Base-by-base conservation (phyloP, 768 basidiomycete genomes). In the Leccinum uliginosum region DNA sequence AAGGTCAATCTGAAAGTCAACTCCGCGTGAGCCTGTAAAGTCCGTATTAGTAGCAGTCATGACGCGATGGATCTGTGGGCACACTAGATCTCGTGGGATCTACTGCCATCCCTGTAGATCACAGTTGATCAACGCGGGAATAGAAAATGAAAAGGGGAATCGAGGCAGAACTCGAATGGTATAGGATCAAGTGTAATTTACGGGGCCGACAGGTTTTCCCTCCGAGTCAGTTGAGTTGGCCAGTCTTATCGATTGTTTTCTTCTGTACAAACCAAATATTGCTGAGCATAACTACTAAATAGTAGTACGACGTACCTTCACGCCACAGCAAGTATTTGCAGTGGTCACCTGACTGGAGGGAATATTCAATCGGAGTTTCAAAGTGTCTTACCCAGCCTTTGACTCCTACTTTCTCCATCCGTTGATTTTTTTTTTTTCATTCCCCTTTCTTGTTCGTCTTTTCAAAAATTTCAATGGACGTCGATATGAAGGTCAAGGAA, bases 401-500 rank as follows among this genome's bases (percentile, higher is more conserved):
- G 29, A 38, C 57, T 68, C 60, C 51, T 58, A 40, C 61, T 34
- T 46, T 57, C 48, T 53, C 21, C 54, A 21, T 24, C 23, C 24
- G 6, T 45, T 23, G 0, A 12, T 14, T 14, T 46, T 26, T 27
- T 14, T 14, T 46, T 26, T 27, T 19, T 10, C 12, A 2, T 10
- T 10, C 19, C 19, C 40, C 11, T 19, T 19, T 2, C 6, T 55
- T 59, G 56, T 15, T 47, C 24, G 44, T 45, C 21, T 24, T 40
- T 5, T n/a, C 17, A 34, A 34, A 40, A 40, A n/a, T 19, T 59
- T 60, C 70, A 66, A 91, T 91, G 89, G 89, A 91, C 69, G 80
- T 90, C 61, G 89, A 91, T 65, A 89, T 89, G 86, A 86, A 87
- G 72, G 77, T 72, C 67, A 90, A 89, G 71, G 87, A 89, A 55